Base-by-base conservation (phyloP, 208 protist genomes). In the Trypanosoma scelopori region DNA sequence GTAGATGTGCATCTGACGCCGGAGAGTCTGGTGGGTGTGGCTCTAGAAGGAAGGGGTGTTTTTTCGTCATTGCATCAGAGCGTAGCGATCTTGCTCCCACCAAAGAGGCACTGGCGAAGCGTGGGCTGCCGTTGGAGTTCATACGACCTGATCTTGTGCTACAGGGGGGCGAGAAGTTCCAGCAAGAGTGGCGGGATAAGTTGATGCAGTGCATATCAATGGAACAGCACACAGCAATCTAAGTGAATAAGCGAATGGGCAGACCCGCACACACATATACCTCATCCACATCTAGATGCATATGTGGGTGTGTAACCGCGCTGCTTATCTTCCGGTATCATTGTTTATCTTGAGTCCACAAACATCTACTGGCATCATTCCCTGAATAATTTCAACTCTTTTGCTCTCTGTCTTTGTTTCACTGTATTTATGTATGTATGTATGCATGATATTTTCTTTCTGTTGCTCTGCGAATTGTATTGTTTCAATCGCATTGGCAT, bases 61-160 rank as follows among this genome's bases (percentile, higher is more conserved):
- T 81, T 70, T 90, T 84, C 48, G 83, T 90, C 12, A 68, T 92
- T 55, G 84, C 88, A 16, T 80, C 84, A 0, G 88, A 91, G 35
- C 69, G 72, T 27, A 30, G 56, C 1, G 88, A 92, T 65, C 65
- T 93, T 27, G 67, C 73, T 22, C 62, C 55, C 13, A 86, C 77
- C 42, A 62, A 57, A 0, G 87, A 93, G 48, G 69, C 75, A 2
- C 25, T 84, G 51, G 67, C 69, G 55, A 89, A 85, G 69, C 79
- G 81, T 3, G 88, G 88, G 0, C 47, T 94, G 25, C 82, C 88
- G 52, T 65, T 92, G 48, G 85, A 94, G 65, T 78, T 94, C 27
- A 52, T 76, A 28, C 65, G 80, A 37, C 85, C 88, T 0, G 78
- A 92, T 53, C 59, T 91, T 9, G 32, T 37, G 46, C 53, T 94